These are phyloP conservation scores for Sclerotinia borealis DNA, from an alignment of 2,329 filamentous ascomycete species.

Conservation along the genomic window DNA sequence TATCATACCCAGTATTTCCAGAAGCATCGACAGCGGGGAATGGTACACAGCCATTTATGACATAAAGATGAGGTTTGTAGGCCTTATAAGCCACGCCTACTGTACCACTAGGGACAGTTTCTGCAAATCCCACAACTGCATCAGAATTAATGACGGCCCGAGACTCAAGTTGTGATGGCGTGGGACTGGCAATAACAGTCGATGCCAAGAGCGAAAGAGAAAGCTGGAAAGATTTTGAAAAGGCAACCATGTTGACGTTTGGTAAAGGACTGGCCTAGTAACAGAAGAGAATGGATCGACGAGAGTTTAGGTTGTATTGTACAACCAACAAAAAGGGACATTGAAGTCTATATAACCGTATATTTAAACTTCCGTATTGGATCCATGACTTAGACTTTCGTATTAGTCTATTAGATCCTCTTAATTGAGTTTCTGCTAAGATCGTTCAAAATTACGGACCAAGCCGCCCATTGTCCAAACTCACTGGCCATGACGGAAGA, in stretches of 20 bases:
- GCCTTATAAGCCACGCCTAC: slow-evolving; percentile 45
- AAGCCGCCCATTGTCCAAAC: too few relatives aligned
- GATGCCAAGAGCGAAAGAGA: slow-evolving; percentile 17
- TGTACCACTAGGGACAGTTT: slow-evolving; percentile 45
- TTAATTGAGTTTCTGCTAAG: neutral
- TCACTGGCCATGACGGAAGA: neutral
- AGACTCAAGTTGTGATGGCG: slow-evolving; percentile 23
- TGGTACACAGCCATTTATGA: slow-evolving; percentile 55
- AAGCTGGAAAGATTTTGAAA: slow-evolving; percentile 17
- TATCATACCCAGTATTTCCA: slow-evolving; percentile 49
- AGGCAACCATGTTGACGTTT: slow-evolving; percentile 17
- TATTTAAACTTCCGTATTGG: neutral
- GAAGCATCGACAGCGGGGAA: slow-evolving; percentile 54
- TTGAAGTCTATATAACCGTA: neutral
- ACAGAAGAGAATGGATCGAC: neutral
- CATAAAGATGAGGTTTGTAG: slow-evolving; percentile 50
- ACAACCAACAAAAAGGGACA: neutral
- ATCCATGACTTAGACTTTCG: too few relatives aligned
- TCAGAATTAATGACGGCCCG: slow-evolving; percentile 41
- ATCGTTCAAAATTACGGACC: neutral
- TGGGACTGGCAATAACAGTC: slow-evolving; percentile 14
- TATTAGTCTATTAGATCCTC: neutral
- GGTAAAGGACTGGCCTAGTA: neutral
- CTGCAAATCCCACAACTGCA: slow-evolving; percentile 45
- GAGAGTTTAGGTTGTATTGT: neutral